A percentile compares a stretch with the other conserved stretches of the same genome.
Conservation (phyloP, 1,139 yeast species). For the Lodderomyces theae region DNA sequence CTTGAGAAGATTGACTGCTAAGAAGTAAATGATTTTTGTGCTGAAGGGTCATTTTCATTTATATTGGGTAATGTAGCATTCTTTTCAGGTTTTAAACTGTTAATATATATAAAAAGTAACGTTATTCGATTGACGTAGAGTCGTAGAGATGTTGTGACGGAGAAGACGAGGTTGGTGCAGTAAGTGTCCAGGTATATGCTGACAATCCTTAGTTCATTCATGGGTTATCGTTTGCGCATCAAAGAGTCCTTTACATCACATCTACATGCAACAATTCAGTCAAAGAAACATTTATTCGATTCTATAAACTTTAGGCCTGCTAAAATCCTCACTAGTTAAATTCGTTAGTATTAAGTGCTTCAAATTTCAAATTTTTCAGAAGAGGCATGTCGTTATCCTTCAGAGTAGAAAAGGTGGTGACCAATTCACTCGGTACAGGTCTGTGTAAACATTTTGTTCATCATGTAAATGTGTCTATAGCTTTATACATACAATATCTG, state of each 20-base stretch:
- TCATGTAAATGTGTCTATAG: constrained; percentile 11
- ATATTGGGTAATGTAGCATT: constrained; percentile 6
- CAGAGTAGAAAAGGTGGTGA: constrained; percentile 17
- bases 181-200: too few relatives aligned
- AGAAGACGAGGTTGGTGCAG: too few relatives aligned
- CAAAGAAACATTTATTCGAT: neutral
- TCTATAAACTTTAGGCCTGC: constrained; percentile 2
- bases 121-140: neutral
- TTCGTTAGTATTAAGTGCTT: too few relatives aligned
- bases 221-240: too few relatives aligned
- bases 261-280: neutral
- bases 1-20: constrained; percentile 98
- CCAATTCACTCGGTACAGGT: constrained; percentile 52
- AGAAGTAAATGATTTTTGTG: constrained; percentile 76
- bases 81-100: constrained; percentile 5
- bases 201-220: too few relatives aligned
- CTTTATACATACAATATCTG: constrained; percentile 1
- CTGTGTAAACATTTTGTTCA: constrained; percentile 42
- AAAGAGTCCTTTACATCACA: neutral
- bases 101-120: constrained; percentile 5
- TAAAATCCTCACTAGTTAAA: too few relatives aligned
- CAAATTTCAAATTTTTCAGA: constrained; percentile 22
- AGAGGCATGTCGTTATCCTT: constrained; percentile 42
- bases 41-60: constrained; percentile 4
- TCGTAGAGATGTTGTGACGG: neutral